Evolutionary conservation across 169 alveolate species (phyloP), one percentile per base, ranked within the genome.

Genomic region (Toxoplasma gondii): DNA sequence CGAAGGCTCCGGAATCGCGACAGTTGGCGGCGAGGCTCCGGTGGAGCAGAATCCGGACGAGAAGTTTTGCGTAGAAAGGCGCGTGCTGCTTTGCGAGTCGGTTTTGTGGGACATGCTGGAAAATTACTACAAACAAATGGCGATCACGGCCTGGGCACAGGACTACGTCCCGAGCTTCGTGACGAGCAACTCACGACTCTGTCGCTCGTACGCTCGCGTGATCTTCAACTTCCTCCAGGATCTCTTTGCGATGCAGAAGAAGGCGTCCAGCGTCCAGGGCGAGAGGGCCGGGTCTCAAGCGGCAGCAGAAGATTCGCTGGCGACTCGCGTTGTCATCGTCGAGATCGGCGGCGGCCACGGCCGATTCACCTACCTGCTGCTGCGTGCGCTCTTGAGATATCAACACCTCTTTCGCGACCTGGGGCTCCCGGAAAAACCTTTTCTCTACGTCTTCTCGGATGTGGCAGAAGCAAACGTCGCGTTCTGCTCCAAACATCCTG

Each of bases 281-380:
- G n/a, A 74, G n/a, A 16, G n/a, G n/a, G 84, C 31, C 84, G 84
- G 44, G 43, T 58, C 70, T 58, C 70, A 16, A 58, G 70, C 70
- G 16, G 70, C 16, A 24, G 70, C 70, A 17, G 43, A 9, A n/a
- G 84, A 74, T 4, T 82, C 90, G 4, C 90, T 38, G 31, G 4
- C 64, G 10, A 41, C 90, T 36, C 97, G 96, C 7, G 96, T 96
- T 24, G 83, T 94, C 67, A 97, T 97, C 58, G 88, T 97, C 84
- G 98, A 97, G 84, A 93, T 97, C 64, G 98, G 98, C 43, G 98
- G 97, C 53, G 98, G 98, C 27, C 98, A 97, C 94, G 98, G 98
- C 1, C 96, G 96, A 43, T 97, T 97, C 91, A 97, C 98, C 29
- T 97, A 92, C 92, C 91, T 97, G 64, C 93, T 97, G 88, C 96